Base-by-base conservation (phyloP, 2,329 filamentous ascomycete species). In the Magnaporthales sp. region DNA sequence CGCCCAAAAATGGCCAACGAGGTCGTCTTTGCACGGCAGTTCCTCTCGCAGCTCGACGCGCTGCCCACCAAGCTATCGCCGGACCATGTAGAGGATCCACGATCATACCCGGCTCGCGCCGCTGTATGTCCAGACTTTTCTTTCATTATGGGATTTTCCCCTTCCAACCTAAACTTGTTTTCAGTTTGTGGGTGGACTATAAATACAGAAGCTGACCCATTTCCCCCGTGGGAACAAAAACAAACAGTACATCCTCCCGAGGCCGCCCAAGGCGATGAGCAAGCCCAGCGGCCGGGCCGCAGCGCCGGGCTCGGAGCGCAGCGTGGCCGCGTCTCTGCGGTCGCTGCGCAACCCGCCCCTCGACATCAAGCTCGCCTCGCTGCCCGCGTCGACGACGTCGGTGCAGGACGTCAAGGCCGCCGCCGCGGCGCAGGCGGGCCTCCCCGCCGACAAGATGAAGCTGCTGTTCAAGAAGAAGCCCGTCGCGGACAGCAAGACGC, bases 381-480 rank as follows among this genome's bases (percentile, higher is more conserved):
- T 89, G 67, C 79, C 89, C 1, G 80, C 86, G 15, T 88, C 86
- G 66, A 58, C 54, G 54, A 93, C 91, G 0, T 92, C 90, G 1
- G 82, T 97, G 61, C 87, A 91, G 70, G 90, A 94, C 68, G 80
- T 98, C 72, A 96, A 96, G 76, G 80, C 84, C 65, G 80, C 84
- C 2, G 88, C 97, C 60, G 84, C 88, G 1, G 76, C 80, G 19
- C 82, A 90, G 70, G 85, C 89, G 5, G 80, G 83, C 29, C 84
- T 91, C 67, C 83, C 87, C 2, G 78, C 86, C n/a, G 86, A 89
- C 54, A 97, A 96, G 81, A 87, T 98, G 75, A 93, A 93, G 80
- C 79, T 99, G 10, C 80, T 99, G 69, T 86, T 90, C 74, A 91
- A 91, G 77, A 96, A 95, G 81, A 96, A 97, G 77, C 94, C 94